phyloP scores from a whole-genome alignment of 2,329 filamentous ascomycete species.

The Nannizziopsis arthrosporioides region DNA sequence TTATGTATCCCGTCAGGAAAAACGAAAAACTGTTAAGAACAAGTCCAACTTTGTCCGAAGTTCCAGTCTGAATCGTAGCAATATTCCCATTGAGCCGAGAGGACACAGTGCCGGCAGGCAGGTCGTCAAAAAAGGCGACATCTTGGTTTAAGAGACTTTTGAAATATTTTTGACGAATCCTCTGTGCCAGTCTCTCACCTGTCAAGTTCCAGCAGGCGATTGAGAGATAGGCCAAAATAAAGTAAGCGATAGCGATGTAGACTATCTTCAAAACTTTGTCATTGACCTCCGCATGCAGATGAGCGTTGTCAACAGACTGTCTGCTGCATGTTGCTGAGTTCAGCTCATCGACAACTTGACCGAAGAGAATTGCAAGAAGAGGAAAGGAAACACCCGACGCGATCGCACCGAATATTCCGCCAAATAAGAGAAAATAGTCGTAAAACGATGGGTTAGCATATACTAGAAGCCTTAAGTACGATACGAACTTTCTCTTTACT shows the following conservation, averaged over 20 bases:
- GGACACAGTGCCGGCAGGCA: constrained; percentile 38
- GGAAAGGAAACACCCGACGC: constrained; percentile 25
- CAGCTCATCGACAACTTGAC: constrained; percentile 23
- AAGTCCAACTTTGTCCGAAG: constrained; percentile 41
- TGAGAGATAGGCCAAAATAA: constrained; percentile 48
- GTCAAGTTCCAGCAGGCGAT: constrained; percentile 49
- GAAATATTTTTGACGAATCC: constrained; percentile 47
- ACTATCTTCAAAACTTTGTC: constrained; percentile 44
- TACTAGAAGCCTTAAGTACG: constrained; percentile 14
- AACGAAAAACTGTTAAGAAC: constrained; percentile 36
- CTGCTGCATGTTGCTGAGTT: constrained; percentile 20
- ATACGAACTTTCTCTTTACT: constrained; percentile 4
- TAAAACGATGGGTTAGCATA: constrained; percentile 15
- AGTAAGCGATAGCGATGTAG: constrained; percentile 47
- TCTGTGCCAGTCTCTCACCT: constrained; percentile 47
- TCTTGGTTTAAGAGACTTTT: constrained; percentile 46
- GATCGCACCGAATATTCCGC: constrained; percentile 20
- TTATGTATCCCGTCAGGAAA: constrained; percentile 39
- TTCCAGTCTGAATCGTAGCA: constrained; percentile 37
- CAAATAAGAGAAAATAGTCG: constrained; percentile 15
- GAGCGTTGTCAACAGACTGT: constrained; percentile 2
- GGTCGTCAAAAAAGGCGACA: constrained; percentile 37
- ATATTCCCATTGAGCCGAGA: constrained; percentile 39
- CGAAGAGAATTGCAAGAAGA: constrained; percentile 24
- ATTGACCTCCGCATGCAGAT: constrained; percentile 38